These are phyloP conservation scores for Papilionanthe hybrid DNA, from an alignment of 116 monocot genomes.

Conservation along the genomic window DNA sequence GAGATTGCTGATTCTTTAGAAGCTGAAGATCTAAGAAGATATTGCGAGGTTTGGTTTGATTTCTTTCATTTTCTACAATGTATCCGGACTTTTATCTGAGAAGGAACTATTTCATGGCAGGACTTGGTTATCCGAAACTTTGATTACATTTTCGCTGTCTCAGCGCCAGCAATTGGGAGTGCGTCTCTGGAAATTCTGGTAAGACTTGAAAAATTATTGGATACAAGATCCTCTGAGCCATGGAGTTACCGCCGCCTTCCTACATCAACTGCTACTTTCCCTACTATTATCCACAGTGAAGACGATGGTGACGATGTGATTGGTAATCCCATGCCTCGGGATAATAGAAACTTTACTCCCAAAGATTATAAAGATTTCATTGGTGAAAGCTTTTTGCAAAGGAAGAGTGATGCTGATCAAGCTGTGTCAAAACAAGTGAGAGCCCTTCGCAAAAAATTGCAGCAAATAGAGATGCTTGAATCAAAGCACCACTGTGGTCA, in stretches of 20 bases:
- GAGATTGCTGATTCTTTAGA: slow-evolving; percentile 94
- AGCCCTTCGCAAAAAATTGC: slow-evolving; percentile 84
- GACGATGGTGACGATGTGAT: slow-evolving; percentile 45
- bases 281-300: slow-evolving; percentile 67
- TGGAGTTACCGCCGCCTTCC: slow-evolving; percentile 90
- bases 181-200: slow-evolving; percentile 71
- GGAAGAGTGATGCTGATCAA: slow-evolving; percentile 34
- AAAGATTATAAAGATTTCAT: slow-evolving; percentile 24
- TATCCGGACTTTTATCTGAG: not conserved
- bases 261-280: slow-evolving; percentile 79
- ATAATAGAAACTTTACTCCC: slow-evolving; percentile 21
- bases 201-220: slow-evolving; percentile 77
- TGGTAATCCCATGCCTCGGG: slow-evolving; percentile 29
- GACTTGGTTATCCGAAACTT: slow-evolving; percentile 84
- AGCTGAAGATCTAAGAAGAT: slow-evolving; percentile 67
- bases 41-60: slow-evolving; percentile 76
- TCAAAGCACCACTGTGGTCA: slow-evolving; percentile 53
- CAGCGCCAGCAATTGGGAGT: slow-evolving; percentile 51
- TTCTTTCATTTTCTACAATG: slow-evolving; percentile 2
- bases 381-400: slow-evolving; percentile 51
- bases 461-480: slow-evolving; percentile 98
- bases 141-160: slow-evolving; percentile 75
- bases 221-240: slow-evolving; percentile 74
- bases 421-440: slow-evolving; percentile 76
- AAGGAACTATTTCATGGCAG: slow-evolving; percentile 30